Evolutionary conservation across 192 early-diverging fungal genomes (phyloP), one percentile per base, ranked within the genome.

Genomic region (Thamnidium elegans): DNA sequence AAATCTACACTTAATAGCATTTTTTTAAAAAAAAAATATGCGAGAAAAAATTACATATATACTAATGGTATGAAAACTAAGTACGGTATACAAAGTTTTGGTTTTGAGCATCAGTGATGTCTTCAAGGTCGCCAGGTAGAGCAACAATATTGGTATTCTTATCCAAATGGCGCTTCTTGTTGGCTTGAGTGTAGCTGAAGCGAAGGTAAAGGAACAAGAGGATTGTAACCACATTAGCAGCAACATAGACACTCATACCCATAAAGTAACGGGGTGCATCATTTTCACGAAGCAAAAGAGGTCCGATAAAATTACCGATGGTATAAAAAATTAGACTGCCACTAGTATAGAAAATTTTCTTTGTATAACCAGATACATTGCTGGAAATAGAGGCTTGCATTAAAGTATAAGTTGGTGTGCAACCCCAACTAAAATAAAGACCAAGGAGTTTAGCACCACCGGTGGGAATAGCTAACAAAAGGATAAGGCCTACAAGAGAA

Each of bases 321-420:
- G 54, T 58, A 39, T 68, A 68, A 20, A 30, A 47, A 4, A 68
- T 23, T 31, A 68, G 58, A 9, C 48, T 51, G 1, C 19, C 0
- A 3, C 47, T 56, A 14, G 58, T 68, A 36, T 68, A 68, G 45
- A 56, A 67, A 15, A 67, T 56, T 45, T 67, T 69, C 47, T 69
- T 69, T 3, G 67, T 55, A 26, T 62, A 69, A 19, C 67, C 67
- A 45, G 67, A 69, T 4, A 69, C 67, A 19, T 71, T 71, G 10
- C 31, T 46, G 19, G 62, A 0, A 6, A 66, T 45, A 7, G 55
- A 10, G n/a, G 63, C 19, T 7, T 66, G 48, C 1, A 56, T 13
- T 13, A 71, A 43, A 21, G 62, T 19, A 44, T 66, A 71, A 11
- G 55, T 7, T 13, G 46, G 34, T 8, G 44, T 34, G 11, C 32